Evolutionary conservation across 108 stramenopile species (phyloP), one percentile per base, ranked within the genome.

Genomic region (Conticribra guillardii): DNA sequence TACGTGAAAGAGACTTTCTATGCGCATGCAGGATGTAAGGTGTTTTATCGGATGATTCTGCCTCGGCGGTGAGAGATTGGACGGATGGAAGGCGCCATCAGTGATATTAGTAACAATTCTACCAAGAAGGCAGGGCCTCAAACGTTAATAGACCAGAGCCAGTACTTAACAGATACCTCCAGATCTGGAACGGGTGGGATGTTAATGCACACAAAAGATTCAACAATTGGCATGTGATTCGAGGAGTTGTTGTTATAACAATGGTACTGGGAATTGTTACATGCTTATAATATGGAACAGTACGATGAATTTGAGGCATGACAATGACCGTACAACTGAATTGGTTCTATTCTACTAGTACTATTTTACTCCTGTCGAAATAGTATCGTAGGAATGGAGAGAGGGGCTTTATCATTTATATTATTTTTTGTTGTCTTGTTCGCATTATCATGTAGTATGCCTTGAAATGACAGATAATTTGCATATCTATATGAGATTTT

Each of bases 241-340:
- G 44, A 24, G 73, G 48, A 59, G 47, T 32, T 74, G 73, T 26
- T 74, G 73, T 46, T 74, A 45, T 56, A 28, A 50, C 33, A 57
- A 44, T 60, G 73, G 64, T 50, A 54, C 64, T 16, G 63, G 63
- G 32, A 65, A 59, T 50, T 74, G 73, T 34, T 64, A 64, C 5
- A 22, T 34, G 16, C 26, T 74, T 63, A n/a, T n/a, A 64, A 74
- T 59, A 49, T 52, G 2, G 64, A 54, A 1, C 65, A 64, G 73
- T 74, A 64, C 32, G 64, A 65, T 45, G 73, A 74, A 65, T 74
- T 52, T 60, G 3, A 56, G 23, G 49, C 57, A 11, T 74, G 73
- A 22, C 37, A 58, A 31, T 31, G 64, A 15, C 28, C 65, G 49
- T 49, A 15, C 18, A 14, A 60, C 16, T 48, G 26, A n/a, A 17